phyloP scores from a whole-genome alignment of 2,329 filamentous ascomycete species.

The Magnaporthiopsis incrustans region DNA sequence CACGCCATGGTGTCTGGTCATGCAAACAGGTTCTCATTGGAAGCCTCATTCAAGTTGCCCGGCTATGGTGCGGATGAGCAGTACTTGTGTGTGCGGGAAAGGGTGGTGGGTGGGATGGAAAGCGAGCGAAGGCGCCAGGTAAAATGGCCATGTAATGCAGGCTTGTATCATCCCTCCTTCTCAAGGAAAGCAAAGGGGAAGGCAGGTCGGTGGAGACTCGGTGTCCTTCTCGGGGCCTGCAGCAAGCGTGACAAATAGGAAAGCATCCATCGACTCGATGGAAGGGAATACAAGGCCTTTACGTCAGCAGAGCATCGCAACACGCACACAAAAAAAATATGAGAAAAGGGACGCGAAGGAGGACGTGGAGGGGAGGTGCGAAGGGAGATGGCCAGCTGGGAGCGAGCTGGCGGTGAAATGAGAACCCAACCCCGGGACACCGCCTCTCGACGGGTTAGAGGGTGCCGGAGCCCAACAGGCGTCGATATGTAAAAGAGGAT shows the following conservation, averaged over 20 bases:
- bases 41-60: neutral
- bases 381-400: neutral
- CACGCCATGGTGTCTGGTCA: neutral
- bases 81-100: neutral
- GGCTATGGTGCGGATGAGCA: neutral
- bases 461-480: neutral
- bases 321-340: neutral
- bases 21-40: neutral
- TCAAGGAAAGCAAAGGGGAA: neutral
- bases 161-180: neutral
- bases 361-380: neutral
- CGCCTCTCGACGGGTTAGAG: neutral
- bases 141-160: neutral
- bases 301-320: neutral
- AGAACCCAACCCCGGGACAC: neutral
- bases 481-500: no score
- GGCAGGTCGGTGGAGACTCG: neutral
- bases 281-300: neutral
- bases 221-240: neutral
- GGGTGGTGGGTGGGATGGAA: neutral
- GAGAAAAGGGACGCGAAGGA: neutral
- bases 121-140: neutral
- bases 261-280: neutral
- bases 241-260: neutral
- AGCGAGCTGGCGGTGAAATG: neutral